phyloP scores from a whole-genome alignment of 2,329 filamentous ascomycete species.

The Raffaelea arxii region DNA sequence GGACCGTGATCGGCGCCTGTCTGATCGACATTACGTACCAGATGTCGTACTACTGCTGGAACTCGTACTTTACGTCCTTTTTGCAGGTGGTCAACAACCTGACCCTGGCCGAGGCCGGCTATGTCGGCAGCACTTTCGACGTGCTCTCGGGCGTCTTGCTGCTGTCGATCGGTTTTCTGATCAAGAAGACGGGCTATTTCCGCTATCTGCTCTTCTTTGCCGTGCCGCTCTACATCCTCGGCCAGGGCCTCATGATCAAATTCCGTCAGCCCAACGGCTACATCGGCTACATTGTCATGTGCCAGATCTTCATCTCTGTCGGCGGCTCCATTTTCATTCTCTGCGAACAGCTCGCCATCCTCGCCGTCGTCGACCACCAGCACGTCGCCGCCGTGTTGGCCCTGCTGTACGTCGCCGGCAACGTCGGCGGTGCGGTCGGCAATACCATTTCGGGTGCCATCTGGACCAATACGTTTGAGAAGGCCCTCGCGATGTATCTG shows the following conservation, averaged over 20 bases:
- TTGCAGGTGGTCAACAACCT: conserved; percentile 41
- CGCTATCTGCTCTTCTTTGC: conserved; percentile 30
- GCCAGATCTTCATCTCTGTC: conserved; percentile 36
- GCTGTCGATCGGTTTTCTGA: conserved; percentile 33
- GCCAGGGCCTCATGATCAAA: conserved; percentile 30
- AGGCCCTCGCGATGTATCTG: conserved; percentile 39
- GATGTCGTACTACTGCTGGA: conserved; percentile 41
- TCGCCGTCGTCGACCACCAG: conserved; percentile 43
- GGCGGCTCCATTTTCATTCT: conserved; percentile 43
- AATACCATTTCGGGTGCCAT: conserved; percentile 31
- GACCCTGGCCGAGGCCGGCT: conserved; percentile 31
- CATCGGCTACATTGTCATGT: conserved; percentile 28
- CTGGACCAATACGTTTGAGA: conserved; percentile 31
- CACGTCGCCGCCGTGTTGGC: conserved; percentile 41
- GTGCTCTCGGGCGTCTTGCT: conserved; percentile 41
- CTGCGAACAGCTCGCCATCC: conserved; percentile 47
- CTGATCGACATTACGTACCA: conserved; percentile 33
- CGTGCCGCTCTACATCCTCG: conserved; percentile 24
- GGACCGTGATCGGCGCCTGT: conserved; percentile 42
- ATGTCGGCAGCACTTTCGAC: conserved; percentile 38
- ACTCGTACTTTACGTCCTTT: conserved; percentile 46
- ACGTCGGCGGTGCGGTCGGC: conserved; percentile 35
- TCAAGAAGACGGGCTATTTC: conserved; percentile 36
- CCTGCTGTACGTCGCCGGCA: conserved; percentile 32
- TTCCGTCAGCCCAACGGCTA: conserved; percentile 25